These are phyloP conservation scores for Polyporus arcularius DNA, from an alignment of 768 basidiomycete species.

Conservation along the genomic window DNA sequence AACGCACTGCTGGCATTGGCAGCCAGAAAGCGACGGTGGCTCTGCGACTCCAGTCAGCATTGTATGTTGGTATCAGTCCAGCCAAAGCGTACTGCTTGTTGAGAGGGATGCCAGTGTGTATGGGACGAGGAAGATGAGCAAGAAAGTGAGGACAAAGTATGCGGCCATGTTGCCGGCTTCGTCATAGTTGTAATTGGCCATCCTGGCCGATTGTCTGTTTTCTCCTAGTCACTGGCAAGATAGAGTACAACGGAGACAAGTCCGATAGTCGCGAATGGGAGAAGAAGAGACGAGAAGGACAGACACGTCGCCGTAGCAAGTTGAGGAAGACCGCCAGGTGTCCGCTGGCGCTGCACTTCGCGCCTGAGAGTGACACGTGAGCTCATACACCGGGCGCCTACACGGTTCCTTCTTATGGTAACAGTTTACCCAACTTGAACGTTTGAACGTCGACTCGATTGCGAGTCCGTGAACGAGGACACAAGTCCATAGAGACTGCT, in stretches of 20 bases:
- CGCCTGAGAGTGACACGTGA: background rate
- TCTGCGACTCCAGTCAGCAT: constrained; percentile 13
- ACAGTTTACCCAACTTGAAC: no score
- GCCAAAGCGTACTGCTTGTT: constrained; percentile 44
- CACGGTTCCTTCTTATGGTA: no score
- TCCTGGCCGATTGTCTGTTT: constrained; percentile 31
- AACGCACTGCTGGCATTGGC: constrained; percentile 63
- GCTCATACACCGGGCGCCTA: background rate
- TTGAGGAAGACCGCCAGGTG: background rate
- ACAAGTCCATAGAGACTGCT: no score
- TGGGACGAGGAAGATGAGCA: constrained; percentile 81
- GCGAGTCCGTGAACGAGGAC: no score
- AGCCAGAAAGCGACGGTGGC: constrained; percentile 37
- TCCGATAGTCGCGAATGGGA: background rate
- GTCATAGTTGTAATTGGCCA: constrained; percentile 87
- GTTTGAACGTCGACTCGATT: no score
- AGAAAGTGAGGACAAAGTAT: constrained; percentile 90
- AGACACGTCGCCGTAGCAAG: constrained; percentile 13
- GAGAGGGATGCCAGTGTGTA: constrained; percentile 59
- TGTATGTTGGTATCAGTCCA: background rate
- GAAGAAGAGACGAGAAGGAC: background rate
- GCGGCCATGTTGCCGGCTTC: constrained; percentile 84
- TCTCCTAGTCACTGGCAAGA: background rate
- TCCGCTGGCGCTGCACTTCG: background rate
- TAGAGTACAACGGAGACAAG: constrained; percentile 16